These are phyloP conservation scores for Pisolithus albus DNA, from an alignment of 768 basidiomycete species.

Conservation along the genomic window DNA sequence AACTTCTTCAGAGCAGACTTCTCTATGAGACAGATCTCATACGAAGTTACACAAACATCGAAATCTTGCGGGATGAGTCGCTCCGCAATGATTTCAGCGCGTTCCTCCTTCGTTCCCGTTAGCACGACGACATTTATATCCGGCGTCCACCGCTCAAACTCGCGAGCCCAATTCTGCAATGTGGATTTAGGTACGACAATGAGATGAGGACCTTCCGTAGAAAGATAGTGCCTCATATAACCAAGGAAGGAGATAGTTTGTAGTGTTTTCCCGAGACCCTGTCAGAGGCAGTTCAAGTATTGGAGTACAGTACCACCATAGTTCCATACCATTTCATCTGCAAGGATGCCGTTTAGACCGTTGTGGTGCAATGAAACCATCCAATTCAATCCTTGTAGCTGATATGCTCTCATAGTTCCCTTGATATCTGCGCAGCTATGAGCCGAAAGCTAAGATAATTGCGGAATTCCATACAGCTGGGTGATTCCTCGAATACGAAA, in stretches of 20 bases:
- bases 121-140: constrained; percentile 78
- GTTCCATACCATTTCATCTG: constrained; percentile 81
- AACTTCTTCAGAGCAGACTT: constrained; percentile 90
- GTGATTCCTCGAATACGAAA: constrained; percentile 91
- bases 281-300: constrained; percentile 3
- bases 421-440: constrained; percentile 57
- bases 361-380: constrained; percentile 96
- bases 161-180: constrained; percentile 93
- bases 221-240: constrained; percentile 82
- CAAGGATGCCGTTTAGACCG: constrained; percentile 93
- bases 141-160: constrained; percentile 87
- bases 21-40: constrained; percentile 96
- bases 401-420: constrained; percentile 88
- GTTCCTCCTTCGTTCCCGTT: constrained; percentile 86
- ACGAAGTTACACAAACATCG: constrained; percentile 91
- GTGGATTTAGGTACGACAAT: constrained; percentile 99
- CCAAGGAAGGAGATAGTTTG: constrained; percentile 97
- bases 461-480: constrained; percentile 54
- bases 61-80: constrained; percentile 83
- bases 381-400: constrained; percentile 95
- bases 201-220: constrained; percentile 77
- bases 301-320: neutral
- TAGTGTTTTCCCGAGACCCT: constrained; percentile 97
- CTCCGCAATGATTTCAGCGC: constrained; percentile 70
- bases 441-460: neutral